Evolutionary conservation across 2,329 filamentous ascomycete genomes (phyloP).

Genomic region (Helotiales sp.): DNA sequence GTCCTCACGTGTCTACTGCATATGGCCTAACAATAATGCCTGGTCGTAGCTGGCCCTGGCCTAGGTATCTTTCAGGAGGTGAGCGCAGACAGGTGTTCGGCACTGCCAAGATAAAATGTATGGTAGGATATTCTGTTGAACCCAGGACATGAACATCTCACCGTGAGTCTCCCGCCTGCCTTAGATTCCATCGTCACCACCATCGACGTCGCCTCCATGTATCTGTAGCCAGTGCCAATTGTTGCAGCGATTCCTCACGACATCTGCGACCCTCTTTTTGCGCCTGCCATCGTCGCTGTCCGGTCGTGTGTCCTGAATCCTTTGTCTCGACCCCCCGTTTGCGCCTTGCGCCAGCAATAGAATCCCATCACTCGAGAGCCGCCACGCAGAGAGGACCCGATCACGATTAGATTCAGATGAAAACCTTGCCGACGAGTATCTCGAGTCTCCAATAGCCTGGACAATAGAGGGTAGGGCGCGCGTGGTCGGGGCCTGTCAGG

Average conservation of each 20-base stretch:
- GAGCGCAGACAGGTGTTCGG: not conserved
- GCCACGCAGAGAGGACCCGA: constrained; percentile 3
- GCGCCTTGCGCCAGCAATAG: constrained; percentile 39
- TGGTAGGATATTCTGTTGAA: constrained; percentile 20
- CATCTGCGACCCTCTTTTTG: constrained; percentile 11
- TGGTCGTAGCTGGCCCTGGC: not conserved
- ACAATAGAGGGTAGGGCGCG: constrained; percentile 25
- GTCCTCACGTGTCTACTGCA: constrained; percentile 10
- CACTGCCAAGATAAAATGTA: constrained; percentile 17
- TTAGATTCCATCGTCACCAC: constrained; percentile 1
- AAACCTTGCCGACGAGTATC: constrained; percentile 19
- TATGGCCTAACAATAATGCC: constrained; percentile 11
- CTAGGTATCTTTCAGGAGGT: constrained; percentile 27
- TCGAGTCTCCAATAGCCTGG: constrained; percentile 34
- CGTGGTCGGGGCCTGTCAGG: constrained; percentile 20
- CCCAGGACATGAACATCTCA: not conserved
- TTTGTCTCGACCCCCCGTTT: constrained; percentile 34
- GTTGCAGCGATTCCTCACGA: constrained; percentile 16
- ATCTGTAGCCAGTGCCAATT: constrained; percentile 14
- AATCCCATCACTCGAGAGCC: constrained; percentile 21
- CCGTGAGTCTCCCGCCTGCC: not conserved
- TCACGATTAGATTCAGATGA: constrained; percentile 36
- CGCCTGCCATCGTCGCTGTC: not conserved
- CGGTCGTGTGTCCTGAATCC: constrained; percentile 22
- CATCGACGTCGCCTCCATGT: constrained; percentile 15